Evolutionary conservation across 805 yeast species (phyloP).

Genomic region (Cyberlindnera xylosilytica): DNA sequence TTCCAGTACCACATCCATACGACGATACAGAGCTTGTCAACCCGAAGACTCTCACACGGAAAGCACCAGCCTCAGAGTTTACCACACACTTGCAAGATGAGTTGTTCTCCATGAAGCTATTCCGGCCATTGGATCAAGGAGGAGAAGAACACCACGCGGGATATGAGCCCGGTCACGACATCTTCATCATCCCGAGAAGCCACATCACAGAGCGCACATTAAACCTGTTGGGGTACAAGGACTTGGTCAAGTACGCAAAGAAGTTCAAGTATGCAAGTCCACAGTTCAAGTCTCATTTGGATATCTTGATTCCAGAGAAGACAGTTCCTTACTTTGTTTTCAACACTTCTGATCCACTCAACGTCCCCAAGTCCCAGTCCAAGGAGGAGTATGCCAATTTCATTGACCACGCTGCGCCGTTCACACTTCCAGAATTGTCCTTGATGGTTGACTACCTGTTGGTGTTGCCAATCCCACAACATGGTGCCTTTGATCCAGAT

Average conservation of each 20-base stretch:
- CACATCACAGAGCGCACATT: conserved; percentile 24
- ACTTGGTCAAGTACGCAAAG: conserved; percentile 25
- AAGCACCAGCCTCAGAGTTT: conserved; percentile 6
- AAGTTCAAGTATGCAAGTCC: conserved; percentile 18
- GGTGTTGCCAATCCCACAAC: conserved; percentile 33
- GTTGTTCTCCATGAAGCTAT: conserved; percentile 7
- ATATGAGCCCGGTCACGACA: conserved; percentile 17
- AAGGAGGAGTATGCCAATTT: conserved; percentile 25
- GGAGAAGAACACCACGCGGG: not conserved
- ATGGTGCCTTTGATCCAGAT: conserved; percentile 19
- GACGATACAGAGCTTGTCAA: conserved; percentile 3
- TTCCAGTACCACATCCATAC: not conserved
- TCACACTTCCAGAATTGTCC: conserved; percentile 34
- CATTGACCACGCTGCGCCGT: conserved; percentile 35
- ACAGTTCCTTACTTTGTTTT: conserved; percentile 37
- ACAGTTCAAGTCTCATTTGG: conserved; percentile 13
- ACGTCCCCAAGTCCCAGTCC: conserved; percentile 14
- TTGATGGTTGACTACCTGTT: conserved; percentile 37
- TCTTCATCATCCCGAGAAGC: conserved; percentile 29
- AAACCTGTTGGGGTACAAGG: conserved; percentile 28
- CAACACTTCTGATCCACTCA: conserved; percentile 29
- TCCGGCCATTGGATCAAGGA: not conserved
- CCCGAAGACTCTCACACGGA: not conserved
- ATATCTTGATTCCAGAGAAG: conserved; percentile 32
- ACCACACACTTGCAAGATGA: conserved; percentile 9